Evolutionary conservation across 2,329 filamentous ascomycete species (phyloP).

Genomic region (Stachybotrys chlorohalonatus): DNA sequence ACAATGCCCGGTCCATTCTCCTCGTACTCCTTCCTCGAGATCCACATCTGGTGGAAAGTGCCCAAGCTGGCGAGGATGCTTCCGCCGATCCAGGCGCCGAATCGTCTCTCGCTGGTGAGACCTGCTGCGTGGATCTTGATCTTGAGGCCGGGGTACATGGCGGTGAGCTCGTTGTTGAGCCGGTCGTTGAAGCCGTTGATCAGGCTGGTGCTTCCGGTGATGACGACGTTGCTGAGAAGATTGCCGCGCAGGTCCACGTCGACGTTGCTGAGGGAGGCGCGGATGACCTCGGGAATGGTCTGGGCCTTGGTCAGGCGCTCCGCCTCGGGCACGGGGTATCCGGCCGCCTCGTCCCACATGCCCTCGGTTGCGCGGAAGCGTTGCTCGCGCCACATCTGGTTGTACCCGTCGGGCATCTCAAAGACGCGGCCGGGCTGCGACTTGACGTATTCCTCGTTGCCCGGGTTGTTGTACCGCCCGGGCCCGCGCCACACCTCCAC

Average conservation of each 20-base stretch:
- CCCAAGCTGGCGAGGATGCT: slow-evolving; percentile 92
- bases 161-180: slow-evolving; percentile 72
- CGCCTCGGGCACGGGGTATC: slow-evolving; percentile 40
- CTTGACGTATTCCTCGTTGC: slow-evolving; percentile 70
- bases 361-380: slow-evolving; percentile 81
- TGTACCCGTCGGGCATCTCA: slow-evolving; percentile 94
- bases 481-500: slow-evolving; percentile 89
- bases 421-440: slow-evolving; percentile 75
- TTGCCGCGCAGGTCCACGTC: slow-evolving; percentile 83
- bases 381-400: slow-evolving; percentile 87
- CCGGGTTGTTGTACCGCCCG: slow-evolving; percentile 51
- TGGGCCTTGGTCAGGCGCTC: slow-evolving; percentile 57
- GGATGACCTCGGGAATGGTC: slow-evolving; percentile 77
- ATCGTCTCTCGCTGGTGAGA: slow-evolving; percentile 79
- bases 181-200: slow-evolving; percentile 89
- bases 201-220: slow-evolving; percentile 81
- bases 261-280: slow-evolving; percentile 65
- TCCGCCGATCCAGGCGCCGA: slow-evolving; percentile 92
- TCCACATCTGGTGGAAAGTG: slow-evolving; percentile 99
- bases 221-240: slow-evolving; percentile 80
- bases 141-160: slow-evolving; percentile 74
- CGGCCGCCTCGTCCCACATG: slow-evolving; percentile 79
- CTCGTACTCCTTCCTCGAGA: slow-evolving; percentile 93
- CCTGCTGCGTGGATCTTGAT: slow-evolving; percentile 85
- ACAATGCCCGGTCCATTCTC: slow-evolving; percentile 87